A percentile compares a stretch with the other conserved stretches of the same genome.
Evolutionary conservation across 805 yeast species (phyloP).

Genomic region (Wickerhamomyces pijperi): DNA sequence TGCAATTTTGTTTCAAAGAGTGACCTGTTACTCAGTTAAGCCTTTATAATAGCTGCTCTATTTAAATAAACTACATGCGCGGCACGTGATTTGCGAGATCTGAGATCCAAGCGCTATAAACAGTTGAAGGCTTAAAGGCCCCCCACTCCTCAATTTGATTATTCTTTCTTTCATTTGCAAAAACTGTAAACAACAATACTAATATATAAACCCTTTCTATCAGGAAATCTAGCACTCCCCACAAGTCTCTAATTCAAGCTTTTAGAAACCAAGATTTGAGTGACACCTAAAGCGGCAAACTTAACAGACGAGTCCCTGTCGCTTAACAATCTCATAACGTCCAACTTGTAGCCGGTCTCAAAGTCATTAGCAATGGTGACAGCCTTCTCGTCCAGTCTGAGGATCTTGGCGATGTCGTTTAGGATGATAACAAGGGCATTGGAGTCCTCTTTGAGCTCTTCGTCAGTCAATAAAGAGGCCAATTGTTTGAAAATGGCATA

Average conservation of each 20-base stretch:
- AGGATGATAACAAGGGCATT: conserved; percentile 48
- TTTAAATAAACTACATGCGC: too few species aligned
- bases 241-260: conserved; percentile 32
- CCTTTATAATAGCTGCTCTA: too few species aligned
- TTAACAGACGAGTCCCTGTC: conserved; percentile 78
- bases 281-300: conserved; percentile 89
- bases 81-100: too few species aligned
- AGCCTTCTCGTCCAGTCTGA: conserved; percentile 53
- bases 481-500: conserved; percentile 64
- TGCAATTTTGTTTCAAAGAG: too few species aligned
- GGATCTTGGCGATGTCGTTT: conserved; percentile 53
- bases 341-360: conserved; percentile 49
- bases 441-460: conserved; percentile 19
- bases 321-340: conserved; percentile 76
- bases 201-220: conserved; percentile 2
- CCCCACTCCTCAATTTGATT: too few species aligned
- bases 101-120: too few species aligned
- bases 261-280: conserved; percentile 88
- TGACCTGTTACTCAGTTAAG: too few species aligned
- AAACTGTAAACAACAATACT: conserved; percentile 1
- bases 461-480: conserved; percentile 35
- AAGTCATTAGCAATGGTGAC: conserved; percentile 36
- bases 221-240: neutral
- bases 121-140: too few species aligned
- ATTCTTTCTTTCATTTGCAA: too few species aligned